Evolutionary conservation across 345 rosid genomes (phyloP).

Genomic region (Streptanthus diversifolius): DNA sequence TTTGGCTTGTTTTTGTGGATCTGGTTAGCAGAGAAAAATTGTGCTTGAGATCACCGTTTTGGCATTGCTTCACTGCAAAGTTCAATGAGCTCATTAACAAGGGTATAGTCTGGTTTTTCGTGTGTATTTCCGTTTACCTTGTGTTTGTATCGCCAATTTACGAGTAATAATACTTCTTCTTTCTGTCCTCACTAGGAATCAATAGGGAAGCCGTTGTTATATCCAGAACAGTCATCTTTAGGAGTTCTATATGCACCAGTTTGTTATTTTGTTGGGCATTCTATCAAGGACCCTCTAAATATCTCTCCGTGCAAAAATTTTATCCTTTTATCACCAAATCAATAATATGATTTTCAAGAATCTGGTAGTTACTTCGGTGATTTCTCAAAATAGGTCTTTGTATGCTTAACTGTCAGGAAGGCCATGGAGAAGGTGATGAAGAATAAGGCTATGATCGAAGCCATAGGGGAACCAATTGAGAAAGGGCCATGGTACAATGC

Average conservation of each 20-base stretch:
- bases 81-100: neutral
- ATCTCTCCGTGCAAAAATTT: neutral
- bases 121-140: neutral
- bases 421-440: constrained; percentile 84
- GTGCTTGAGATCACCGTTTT: neutral
- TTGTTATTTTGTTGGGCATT: neutral
- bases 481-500: constrained; percentile 98
- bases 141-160: neutral
- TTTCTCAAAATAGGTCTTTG: neutral
- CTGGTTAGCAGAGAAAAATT: neutral
- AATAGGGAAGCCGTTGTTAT: neutral
- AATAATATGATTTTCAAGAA: neutral
- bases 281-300: neutral
- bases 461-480: constrained; percentile 84
- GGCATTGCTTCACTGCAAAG: neutral
- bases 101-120: neutral
- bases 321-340: neutral
- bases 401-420: constrained; percentile 50
- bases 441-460: constrained; percentile 62
- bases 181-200: neutral
- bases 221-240: constrained; percentile 1
- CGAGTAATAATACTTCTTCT: neutral
- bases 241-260: neutral
- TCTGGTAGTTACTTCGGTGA: constrained; percentile 4
- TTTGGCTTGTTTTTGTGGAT: neutral